Percentiles rank a stretch among this genome's conserved stretches.
Evolutionary conservation across 2,329 filamentous ascomycete genomes (phyloP).

Genomic region (Bipolaris cookei): DNA sequence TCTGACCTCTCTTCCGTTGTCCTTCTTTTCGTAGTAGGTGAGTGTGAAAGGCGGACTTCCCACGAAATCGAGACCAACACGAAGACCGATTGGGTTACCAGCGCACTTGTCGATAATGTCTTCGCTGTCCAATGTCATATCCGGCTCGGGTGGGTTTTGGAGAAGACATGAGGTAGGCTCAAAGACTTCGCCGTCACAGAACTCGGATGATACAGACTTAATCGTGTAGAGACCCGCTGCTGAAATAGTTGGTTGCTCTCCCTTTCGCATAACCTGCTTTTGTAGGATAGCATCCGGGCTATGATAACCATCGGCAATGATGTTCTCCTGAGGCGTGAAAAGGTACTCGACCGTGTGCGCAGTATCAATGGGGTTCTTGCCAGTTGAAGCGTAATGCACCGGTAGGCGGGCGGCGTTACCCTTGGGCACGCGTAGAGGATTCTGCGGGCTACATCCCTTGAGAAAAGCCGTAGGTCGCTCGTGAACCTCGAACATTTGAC

Average conservation of each 20-base stretch:
- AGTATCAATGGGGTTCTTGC: constrained; percentile 63
- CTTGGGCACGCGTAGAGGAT: constrained; percentile 82
- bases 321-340: constrained; percentile 76
- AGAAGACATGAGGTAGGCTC: constrained; percentile 94
- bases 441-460: constrained; percentile 76
- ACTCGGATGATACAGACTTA: constrained; percentile 77
- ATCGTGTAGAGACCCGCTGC: constrained; percentile 87
- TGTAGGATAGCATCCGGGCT: constrained; percentile 62
- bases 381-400: constrained; percentile 70
- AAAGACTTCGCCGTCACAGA: constrained; percentile 84
- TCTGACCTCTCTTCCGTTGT: constrained; percentile 59
- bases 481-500: constrained; percentile 82
- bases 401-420: constrained; percentile 73
- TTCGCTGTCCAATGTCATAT: constrained; percentile 73
- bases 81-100: constrained; percentile 87
- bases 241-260: constrained; percentile 71
- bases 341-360: constrained; percentile 79
- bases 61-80: constrained; percentile 86
- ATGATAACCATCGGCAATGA: constrained; percentile 74
- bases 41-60: constrained; percentile 93
- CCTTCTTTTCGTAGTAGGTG: constrained; percentile 72
- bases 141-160: constrained; percentile 87
- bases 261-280: constrained; percentile 66
- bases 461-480: constrained; percentile 80
- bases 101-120: constrained; percentile 95